Conservation (phyloP, 345 rosid genomes). For the Iberis pinnata region DNA sequence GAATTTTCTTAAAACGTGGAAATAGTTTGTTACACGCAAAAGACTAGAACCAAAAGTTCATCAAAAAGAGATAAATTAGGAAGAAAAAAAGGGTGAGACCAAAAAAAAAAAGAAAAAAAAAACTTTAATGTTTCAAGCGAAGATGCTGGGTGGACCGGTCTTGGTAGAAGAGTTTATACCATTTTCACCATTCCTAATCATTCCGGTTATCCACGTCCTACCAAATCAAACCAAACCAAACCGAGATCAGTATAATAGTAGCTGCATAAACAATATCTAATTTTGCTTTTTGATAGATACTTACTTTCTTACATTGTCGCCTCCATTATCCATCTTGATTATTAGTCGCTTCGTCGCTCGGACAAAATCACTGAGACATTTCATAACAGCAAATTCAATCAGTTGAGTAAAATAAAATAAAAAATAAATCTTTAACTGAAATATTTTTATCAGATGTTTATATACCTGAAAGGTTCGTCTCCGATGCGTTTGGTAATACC, state of each 20-base stretch:
- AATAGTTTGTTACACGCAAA: constrained; percentile 21
- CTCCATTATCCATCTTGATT: constrained; percentile 48
- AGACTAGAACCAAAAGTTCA: not conserved
- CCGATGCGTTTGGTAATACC: constrained; percentile 58
- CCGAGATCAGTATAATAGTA: not conserved
- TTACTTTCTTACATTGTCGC: constrained; percentile 54
- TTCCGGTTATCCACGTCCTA: constrained; percentile 62
- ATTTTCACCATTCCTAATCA: constrained; percentile 43
- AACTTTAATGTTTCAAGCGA: constrained; percentile 41
- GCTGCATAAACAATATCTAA: no score
- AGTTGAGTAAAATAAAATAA: not conserved
- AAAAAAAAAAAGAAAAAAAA: constrained; percentile 7
- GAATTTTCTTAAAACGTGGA: not conserved
- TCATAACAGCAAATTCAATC: constrained; percentile 2
- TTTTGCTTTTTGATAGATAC: not conserved
- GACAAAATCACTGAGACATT: constrained; percentile 51
- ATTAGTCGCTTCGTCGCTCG: constrained; percentile 66
- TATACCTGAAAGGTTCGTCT: constrained; percentile 87
- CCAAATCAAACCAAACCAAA: constrained; percentile 6
- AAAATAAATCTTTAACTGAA: not conserved
- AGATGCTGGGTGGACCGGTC: constrained; percentile 69
- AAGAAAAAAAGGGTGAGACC: no score
- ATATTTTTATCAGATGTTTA: not conserved
- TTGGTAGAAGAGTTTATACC: constrained; percentile 56
- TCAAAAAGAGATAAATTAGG: not conserved